Conservation (phyloP, 2,329 filamentous ascomycete species). For the Diaporthe helianthi region DNA sequence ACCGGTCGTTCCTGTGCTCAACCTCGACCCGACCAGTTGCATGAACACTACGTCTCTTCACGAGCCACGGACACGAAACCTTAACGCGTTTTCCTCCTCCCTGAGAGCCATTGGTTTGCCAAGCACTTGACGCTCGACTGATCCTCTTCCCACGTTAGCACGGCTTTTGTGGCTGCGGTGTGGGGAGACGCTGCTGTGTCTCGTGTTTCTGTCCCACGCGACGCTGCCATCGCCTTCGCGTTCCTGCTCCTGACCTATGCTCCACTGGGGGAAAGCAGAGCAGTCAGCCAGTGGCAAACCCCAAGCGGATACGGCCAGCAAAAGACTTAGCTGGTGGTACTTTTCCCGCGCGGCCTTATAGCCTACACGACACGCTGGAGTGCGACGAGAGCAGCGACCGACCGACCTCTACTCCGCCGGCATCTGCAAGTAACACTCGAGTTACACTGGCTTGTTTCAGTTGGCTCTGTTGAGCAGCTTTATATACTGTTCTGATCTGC, state of each 20-base stretch:
- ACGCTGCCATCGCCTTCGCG: constrained; percentile 26
- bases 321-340: constrained; percentile 20
- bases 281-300: constrained; percentile 13
- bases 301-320: background rate
- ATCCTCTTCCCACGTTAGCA: constrained; percentile 17
- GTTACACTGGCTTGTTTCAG: constrained; percentile 37
- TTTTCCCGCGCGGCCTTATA: background rate
- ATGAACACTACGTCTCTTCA: background rate
- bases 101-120: background rate
- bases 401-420: constrained; percentile 31
- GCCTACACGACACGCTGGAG: constrained; percentile 19
- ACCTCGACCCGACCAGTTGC: constrained; percentile 3
- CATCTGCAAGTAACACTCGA: constrained; percentile 27
- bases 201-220: constrained; percentile 29
- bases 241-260: background rate
- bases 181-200: constrained; percentile 31
- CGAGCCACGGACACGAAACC: background rate
- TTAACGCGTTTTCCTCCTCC: background rate
- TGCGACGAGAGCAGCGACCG: constrained; percentile 35
- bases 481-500: constrained; percentile 36
- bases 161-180: constrained; percentile 26
- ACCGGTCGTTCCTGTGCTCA: background rate
- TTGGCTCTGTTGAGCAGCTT: constrained; percentile 29
- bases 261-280: constrained; percentile 8
- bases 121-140: background rate